phyloP scores from a whole-genome alignment of 352 stramenopile species.

The Elongisporangium senticosum region DNA sequence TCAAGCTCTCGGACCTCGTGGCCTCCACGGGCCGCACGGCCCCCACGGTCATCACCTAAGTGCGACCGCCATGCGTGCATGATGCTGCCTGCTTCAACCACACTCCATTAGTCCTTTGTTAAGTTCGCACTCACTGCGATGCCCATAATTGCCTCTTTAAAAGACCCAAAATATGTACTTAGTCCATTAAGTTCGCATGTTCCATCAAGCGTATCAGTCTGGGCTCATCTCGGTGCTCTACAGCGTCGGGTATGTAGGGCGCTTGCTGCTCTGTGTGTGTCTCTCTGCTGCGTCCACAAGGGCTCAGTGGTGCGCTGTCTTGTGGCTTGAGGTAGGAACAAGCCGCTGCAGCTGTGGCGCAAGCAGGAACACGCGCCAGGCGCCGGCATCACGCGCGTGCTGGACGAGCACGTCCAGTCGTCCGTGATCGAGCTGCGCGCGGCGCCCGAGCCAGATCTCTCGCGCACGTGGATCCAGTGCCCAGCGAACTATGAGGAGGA shows the following conservation, averaged over 20 bases:
- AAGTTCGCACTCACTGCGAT: neutral
- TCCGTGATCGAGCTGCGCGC: conserved; percentile 41
- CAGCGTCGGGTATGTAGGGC: conserved; percentile 52
- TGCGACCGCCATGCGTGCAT: neutral
- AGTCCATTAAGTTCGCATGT: conserved; percentile 20
- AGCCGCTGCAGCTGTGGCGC: conserved; percentile 57
- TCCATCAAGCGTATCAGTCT: conserved; percentile 40
- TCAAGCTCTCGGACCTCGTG: conserved; percentile 90
- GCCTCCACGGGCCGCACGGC: conserved; percentile 91
- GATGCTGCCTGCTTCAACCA: conserved; percentile 1
- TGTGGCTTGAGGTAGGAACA: conserved; percentile 15
- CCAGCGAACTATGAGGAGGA: conserved; percentile 10
- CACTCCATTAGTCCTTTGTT: neutral
- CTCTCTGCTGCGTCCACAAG: neutral
- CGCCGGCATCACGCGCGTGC: conserved; percentile 30
- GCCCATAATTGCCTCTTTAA: neutral
- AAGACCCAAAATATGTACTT: neutral
- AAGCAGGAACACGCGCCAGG: conserved; percentile 29
- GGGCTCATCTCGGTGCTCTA: conserved; percentile 57
- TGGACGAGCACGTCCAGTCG: conserved; percentile 57
- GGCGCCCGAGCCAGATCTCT: conserved; percentile 22
- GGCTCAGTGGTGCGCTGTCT: no score
- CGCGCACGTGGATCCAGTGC: conserved; percentile 43
- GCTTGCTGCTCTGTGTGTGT: neutral
- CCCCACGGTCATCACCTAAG: conserved; percentile 98